Conservation (phyloP, 805 yeast species). For the Teunomyces stri region DNA sequence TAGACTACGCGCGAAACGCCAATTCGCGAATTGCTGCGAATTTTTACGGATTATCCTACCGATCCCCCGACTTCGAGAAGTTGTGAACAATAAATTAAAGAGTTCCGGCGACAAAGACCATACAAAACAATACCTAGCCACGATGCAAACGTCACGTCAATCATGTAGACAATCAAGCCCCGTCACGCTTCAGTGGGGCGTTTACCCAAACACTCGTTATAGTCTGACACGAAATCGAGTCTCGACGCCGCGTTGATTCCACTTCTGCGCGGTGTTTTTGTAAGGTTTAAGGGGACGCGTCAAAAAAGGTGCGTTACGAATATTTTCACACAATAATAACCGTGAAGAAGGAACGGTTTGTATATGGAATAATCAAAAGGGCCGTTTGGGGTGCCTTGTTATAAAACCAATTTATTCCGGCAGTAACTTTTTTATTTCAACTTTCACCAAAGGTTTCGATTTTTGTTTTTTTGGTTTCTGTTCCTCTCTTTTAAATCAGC, state of each 20-base stretch:
- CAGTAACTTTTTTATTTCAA: slow-evolving; percentile 1
- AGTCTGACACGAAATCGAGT: background rate
- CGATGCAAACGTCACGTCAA: background rate
- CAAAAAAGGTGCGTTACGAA: slow-evolving; percentile 2
- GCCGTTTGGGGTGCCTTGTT: slow-evolving; percentile 5
- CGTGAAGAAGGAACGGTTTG: slow-evolving; percentile 5
- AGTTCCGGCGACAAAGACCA: background rate
- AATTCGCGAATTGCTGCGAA: slow-evolving; percentile 4
- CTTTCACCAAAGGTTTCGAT: background rate
- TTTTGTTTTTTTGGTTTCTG: slow-evolving; percentile 1
- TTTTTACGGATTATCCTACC: background rate
- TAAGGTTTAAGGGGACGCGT: slow-evolving; percentile 3
- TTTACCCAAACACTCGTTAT: background rate
- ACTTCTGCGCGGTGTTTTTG: slow-evolving; percentile 2
- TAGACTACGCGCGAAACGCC: slow-evolving; percentile 3
- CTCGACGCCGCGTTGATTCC: background rate
- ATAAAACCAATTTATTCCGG: slow-evolving; percentile 7
- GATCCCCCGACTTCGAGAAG: background rate
- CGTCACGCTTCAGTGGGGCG: background rate
- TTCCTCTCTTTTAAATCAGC: background rate
- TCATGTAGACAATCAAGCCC: background rate
- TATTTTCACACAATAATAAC: slow-evolving; percentile 1
- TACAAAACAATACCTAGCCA: background rate
- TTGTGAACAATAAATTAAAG: background rate
- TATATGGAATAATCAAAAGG: slow-evolving; percentile 1